A percentile compares a stretch with the other conserved stretches of the same genome.
These are phyloP conservation scores for Pisolithus orientalis DNA, from an alignment of 768 basidiomycete genomes.

Conservation along the genomic window DNA sequence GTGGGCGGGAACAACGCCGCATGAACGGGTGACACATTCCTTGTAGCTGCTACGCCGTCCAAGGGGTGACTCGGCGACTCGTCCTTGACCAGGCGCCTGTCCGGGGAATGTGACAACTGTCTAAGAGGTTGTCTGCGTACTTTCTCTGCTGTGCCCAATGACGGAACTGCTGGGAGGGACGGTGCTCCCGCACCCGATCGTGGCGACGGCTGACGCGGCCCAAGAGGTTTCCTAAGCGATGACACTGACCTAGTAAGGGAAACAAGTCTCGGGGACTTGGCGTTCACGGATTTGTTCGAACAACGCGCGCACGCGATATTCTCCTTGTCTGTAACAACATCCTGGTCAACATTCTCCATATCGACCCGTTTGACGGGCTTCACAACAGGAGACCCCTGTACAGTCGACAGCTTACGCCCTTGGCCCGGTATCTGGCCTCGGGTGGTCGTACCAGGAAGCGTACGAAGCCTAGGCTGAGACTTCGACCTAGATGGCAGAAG, in stretches of 20 bases:
- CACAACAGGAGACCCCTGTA: constrained; percentile 24
- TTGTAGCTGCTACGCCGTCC: background rate
- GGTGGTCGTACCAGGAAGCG: constrained; percentile 4
- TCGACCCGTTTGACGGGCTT: constrained; percentile 8
- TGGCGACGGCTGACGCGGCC: constrained; percentile 16
- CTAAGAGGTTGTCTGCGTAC: constrained; percentile 4
- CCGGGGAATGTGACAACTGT: background rate
- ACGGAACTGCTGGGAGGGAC: background rate
- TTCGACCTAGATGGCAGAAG: constrained; percentile 20
- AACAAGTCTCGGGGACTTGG: background rate
- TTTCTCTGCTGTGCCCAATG: background rate
- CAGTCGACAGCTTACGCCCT: constrained; percentile 23
- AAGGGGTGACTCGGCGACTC: background rate
- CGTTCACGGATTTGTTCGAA: constrained; percentile 15
- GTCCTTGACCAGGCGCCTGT: background rate
- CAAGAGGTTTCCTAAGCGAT: constrained; percentile 17
- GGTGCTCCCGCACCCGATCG: constrained; percentile 2
- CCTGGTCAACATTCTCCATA: constrained; percentile 1
- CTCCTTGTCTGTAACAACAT: background rate
- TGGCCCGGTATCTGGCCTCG: constrained; percentile 1
- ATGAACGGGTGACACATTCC: constrained; percentile 6
- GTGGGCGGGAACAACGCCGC: constrained; percentile 18
- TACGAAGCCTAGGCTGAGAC: constrained; percentile 31
- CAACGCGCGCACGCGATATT: background rate
- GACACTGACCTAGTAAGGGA: constrained; percentile 15